Base-by-base conservation (phyloP, 2,329 filamentous ascomycete genomes). In the Trichoderma lentiforme region DNA sequence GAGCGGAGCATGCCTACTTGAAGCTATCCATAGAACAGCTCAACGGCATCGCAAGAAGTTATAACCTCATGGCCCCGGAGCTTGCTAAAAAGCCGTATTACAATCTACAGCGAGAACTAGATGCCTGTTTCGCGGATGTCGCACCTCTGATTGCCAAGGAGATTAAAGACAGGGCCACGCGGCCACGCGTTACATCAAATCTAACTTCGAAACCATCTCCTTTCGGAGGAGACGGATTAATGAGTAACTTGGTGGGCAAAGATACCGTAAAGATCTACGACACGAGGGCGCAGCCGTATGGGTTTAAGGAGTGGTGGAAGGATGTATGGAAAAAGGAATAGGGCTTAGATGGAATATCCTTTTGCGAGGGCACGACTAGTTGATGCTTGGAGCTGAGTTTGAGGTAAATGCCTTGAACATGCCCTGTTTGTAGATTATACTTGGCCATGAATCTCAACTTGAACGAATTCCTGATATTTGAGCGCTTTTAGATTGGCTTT, bases 11-110 rank as follows among this genome's bases (percentile, higher is more conserved):
- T 4, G 85, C 90, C 7, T 98, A 97, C 82, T 90, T 95, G 79
- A 88, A 87, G 51, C 86, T 96, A 6, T 89, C 93, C 6, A 88
- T 99, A 74, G 87, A 88, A 61, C 90, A 93, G 71, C 88, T 98
- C 71, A 98, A 98, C 81, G 81, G 83, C 34, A 86, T 97, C 63
- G 92, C 94, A 8, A 89, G 96, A 30, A 93, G 93, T 15, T 99
- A 99, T 84, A 98, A 98, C 77, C 88, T 98, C 3, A 95, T 97
- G 90, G 95, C 96, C 0, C 96, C 96, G 0, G 91, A 94, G 70
- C 86, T 97, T 2, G 95, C 95, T 3, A 97, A 96, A 82, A 97
- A 97, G 81, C 93, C 95, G 0, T 98, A 98, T 81, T 94, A 94
- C 78, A 91, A 87, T 2, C 88, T 98, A 8, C 89, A 94, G 58